Conservation (phyloP, 2,329 filamentous ascomycete species). For the Colletotrichum orchidophilum region DNA sequence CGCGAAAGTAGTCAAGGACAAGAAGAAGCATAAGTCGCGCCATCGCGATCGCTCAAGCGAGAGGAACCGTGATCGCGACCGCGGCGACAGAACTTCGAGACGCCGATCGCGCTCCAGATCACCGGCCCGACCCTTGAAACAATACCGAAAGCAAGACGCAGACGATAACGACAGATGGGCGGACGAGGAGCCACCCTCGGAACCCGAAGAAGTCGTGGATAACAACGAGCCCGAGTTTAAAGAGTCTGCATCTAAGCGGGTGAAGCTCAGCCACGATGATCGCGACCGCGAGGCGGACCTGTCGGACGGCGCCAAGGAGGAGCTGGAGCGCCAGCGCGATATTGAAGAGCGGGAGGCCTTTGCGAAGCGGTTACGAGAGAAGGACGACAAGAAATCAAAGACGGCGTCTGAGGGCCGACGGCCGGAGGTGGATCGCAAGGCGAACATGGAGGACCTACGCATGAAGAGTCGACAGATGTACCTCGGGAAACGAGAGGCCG, state of each 20-base stretch:
- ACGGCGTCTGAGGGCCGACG: constrained; percentile 64
- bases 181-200: constrained; percentile 72
- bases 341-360: constrained; percentile 82
- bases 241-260: constrained; percentile 76
- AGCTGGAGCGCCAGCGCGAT: constrained; percentile 71
- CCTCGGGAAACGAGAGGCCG: constrained; percentile 88
- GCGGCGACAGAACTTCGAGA: constrained; percentile 39
- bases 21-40: constrained; percentile 56
- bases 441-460: constrained; percentile 82
- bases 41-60: constrained; percentile 44
- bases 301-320: constrained; percentile 68
- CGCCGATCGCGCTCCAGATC: constrained; percentile 46
- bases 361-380: constrained; percentile 76
- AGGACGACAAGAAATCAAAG: constrained; percentile 76
- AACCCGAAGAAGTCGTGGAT: constrained; percentile 46
- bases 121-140: constrained; percentile 48
- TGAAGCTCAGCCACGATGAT: constrained; percentile 70
- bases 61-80: constrained; percentile 49
- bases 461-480: constrained; percentile 91
- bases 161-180: constrained; percentile 78
- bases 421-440: constrained; percentile 70
- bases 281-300: constrained; percentile 52
- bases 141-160: constrained; percentile 53
- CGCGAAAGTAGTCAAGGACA: constrained; percentile 59
- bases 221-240: constrained; percentile 68